Conservation (phyloP, 169 alveolate species). For the Amoebophrya sp. region DNA sequence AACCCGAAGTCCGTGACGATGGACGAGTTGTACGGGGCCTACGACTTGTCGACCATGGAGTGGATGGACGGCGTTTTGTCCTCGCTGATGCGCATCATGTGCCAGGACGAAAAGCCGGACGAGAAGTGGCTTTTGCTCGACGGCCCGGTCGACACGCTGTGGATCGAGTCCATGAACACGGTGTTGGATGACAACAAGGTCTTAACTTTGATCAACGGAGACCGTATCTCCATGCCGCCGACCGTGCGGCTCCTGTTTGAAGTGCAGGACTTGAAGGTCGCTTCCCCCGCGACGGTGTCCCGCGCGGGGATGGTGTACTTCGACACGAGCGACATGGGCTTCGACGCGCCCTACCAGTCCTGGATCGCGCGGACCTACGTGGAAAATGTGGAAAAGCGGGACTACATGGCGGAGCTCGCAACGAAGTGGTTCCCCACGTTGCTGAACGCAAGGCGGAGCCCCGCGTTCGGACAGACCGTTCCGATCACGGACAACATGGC, state of each 20-base stretch:
- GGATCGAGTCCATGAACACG: slow-evolving; percentile 91
- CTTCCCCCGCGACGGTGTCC: slow-evolving; percentile 92
- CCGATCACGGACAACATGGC: slow-evolving; percentile 12
- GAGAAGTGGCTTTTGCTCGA: slow-evolving; percentile 86
- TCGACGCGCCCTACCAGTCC: not conserved
- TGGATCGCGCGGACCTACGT: not conserved
- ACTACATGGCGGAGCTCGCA: not conserved
- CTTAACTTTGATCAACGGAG: slow-evolving; percentile 84
- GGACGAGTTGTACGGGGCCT: slow-evolving; percentile 47
- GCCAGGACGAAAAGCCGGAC: slow-evolving; percentile 68
- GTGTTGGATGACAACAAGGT: slow-evolving; percentile 86
- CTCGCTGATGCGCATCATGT: slow-evolving; percentile 68
- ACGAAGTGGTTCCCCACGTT: not conserved
- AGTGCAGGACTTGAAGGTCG: slow-evolving; percentile 85
- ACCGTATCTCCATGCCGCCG: slow-evolving; percentile 76
- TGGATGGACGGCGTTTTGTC: slow-evolving; percentile 90
- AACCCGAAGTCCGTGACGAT: slow-evolving; percentile 84
- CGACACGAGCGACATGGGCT: slow-evolving; percentile 77
- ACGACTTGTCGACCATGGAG: slow-evolving; percentile 73
- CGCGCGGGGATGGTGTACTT: slow-evolving; percentile 90
- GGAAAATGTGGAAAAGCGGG: slow-evolving; percentile 53
- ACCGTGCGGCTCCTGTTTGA: slow-evolving; percentile 84
- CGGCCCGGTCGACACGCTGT: slow-evolving; percentile 91
- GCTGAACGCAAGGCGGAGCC: not conserved
- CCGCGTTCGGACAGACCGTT: not conserved